These are phyloP conservation scores for Coemansia sp. DNA, from an alignment of 192 early-diverging fungal species.

Conservation along the genomic window DNA sequence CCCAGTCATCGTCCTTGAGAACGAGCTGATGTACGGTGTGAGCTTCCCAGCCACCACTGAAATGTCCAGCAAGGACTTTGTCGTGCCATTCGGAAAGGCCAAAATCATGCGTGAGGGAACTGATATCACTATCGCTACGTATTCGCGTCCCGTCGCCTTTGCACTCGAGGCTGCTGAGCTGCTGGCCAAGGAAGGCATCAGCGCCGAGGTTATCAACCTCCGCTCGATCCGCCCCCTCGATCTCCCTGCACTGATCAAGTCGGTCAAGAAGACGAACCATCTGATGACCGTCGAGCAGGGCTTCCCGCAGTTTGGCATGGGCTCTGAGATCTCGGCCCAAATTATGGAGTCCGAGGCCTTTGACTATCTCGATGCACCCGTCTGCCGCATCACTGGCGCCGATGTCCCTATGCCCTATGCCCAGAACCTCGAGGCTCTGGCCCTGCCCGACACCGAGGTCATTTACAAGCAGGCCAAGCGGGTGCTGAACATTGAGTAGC, in stretches of 20 bases:
- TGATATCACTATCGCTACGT: constrained; percentile 93
- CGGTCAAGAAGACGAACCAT: constrained; percentile 98
- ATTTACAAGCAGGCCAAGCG: constrained; percentile 84
- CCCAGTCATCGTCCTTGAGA: constrained; percentile 95
- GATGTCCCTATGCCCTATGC: constrained; percentile 99
- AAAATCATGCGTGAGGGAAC: constrained; percentile 83
- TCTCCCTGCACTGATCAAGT: constrained; percentile 86
- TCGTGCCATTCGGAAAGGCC: constrained; percentile 94
- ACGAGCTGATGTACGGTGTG: constrained; percentile 97
- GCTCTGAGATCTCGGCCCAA: constrained; percentile 93
- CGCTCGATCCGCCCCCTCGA: constrained; percentile 97
- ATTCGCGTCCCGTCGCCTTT: constrained; percentile 89
- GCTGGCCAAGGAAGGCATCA: constrained; percentile 80
- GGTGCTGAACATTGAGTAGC: constrained; percentile 54
- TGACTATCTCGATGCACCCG: constrained; percentile 94
- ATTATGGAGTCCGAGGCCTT: constrained; percentile 98
- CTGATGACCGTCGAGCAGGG: constrained; percentile 95
- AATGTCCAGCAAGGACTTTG: constrained; percentile 79
- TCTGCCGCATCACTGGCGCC: constrained; percentile 92
- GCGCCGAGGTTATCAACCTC: constrained; percentile 95
- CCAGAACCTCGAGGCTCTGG: constrained; percentile 87
- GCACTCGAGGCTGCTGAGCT: constrained; percentile 86
- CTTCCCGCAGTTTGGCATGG: constrained; percentile 93
- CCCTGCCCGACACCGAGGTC: constrained; percentile 82
- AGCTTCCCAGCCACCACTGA: constrained; percentile 84